Percentiles rank a stretch among this genome's conserved stretches.
These are phyloP conservation scores for Psilocybe mexicana DNA, from an alignment of 1,284 basidiomycete genomes.

Conservation along the genomic window DNA sequence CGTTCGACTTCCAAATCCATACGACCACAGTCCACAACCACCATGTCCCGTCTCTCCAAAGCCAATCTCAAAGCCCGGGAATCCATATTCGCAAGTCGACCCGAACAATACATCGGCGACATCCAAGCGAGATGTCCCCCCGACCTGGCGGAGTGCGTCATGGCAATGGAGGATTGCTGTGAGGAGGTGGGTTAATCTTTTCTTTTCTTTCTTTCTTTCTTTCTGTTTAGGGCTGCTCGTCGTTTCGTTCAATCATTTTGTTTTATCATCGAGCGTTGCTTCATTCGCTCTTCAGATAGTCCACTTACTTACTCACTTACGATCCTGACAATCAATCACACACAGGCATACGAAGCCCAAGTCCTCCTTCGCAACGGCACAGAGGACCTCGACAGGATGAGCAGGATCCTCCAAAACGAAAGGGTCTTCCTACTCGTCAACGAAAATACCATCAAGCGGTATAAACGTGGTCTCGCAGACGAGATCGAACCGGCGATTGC, in stretches of 20 bases:
- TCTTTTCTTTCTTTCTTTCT: background rate
- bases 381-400: conserved; percentile 67
- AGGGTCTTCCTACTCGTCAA: conserved; percentile 70
- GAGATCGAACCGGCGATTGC: conserved; percentile 79
- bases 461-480: conserved; percentile 70
- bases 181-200: conserved; percentile 50
- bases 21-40: background rate
- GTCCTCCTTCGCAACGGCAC: conserved; percentile 69
- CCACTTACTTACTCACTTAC: too few species aligned
- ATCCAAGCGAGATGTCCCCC: conserved; percentile 64
- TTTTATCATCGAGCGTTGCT: too few species aligned
- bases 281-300: too few species aligned
- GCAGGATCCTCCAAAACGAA: conserved; percentile 62
- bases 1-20: background rate
- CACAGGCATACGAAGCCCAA: conserved; percentile 65
- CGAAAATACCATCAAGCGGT: conserved; percentile 65
- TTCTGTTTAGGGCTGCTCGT: background rate
- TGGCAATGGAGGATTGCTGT: conserved; percentile 73
- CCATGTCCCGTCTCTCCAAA: conserved; percentile 60
- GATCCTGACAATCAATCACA: background rate
- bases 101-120: conserved; percentile 61
- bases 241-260: background rate
- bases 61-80: conserved; percentile 60
- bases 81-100: conserved; percentile 63
- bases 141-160: conserved; percentile 69